Evolutionary conservation across 768 basidiomycete genomes (phyloP), one percentile per base, ranked within the genome.

Genomic region (Tremella mesenterica): DNA sequence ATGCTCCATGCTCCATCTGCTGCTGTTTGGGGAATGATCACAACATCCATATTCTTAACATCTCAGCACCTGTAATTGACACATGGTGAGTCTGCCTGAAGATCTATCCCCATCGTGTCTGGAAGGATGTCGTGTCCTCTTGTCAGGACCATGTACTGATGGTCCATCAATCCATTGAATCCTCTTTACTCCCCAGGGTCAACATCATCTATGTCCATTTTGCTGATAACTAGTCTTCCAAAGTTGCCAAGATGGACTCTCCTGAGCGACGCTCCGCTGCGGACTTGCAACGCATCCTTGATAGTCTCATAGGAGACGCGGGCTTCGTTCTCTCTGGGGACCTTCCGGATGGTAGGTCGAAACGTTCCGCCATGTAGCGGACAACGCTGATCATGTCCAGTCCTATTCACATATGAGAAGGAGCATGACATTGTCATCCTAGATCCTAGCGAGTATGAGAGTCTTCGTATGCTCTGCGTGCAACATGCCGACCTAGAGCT

Each of bases 211-310:
- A n/a, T n/a, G n/a, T n/a, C n/a, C n/a, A n/a, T n/a, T n/a, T n/a
- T n/a, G n/a, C n/a, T n/a, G n/a, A n/a, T n/a, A n/a, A n/a, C n/a
- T n/a, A n/a, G 38, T 23, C 38, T n/a, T 4, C 38, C n/a, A 16
- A n/a, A n/a, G 38, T 23, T 18, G 38, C 38, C 23, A n/a, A 41
- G 8, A 41, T 41, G 3, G 7, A 39, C 21, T 57, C 57, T 8
- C 58, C 60, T n/a, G 60, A 60, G 20, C 31, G 65, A 21, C 50
- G 60, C 7, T 66, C 67, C 4, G 63, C 54, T 26, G 62, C 60
- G 9, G 64, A 69, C 34, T 58, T 69, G 16, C 67, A 66, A 47
- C 34, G 53, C 34, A 62, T 69, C 23, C 57, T 66, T n/a, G 63
- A 69, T 21, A 60, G 56, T 26, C 53, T 69, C 30, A 63, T 69